Base-by-base conservation (phyloP, 192 early-diverging fungal genomes). In the Podila horticola region DNA sequence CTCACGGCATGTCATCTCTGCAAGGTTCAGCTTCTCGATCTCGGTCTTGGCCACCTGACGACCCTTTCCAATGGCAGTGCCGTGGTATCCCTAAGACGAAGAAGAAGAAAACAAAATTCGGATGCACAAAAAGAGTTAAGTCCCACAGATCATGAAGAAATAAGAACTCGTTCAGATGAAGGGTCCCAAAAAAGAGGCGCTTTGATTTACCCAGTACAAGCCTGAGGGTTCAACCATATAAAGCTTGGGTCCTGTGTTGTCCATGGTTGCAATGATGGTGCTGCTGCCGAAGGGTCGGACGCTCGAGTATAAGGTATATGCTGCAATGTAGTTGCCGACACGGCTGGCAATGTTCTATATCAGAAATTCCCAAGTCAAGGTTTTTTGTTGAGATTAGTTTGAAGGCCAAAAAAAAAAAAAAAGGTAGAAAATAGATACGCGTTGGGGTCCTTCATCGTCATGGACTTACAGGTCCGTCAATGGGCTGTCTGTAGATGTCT, bases 201-300 rank as follows among this genome's bases (percentile, higher is more conserved):
- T n/a, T n/a, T n/a, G n/a, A n/a, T n/a, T n/a, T 87, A 96, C 95
- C 89, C 95, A 94, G 84, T 93, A 97, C 66, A 96, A 87, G 69
- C 98, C 98, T 67, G 96, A 97, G 8, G 98, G 98, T 84, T 99
- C 98, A 38, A 99, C 84, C 93, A 98, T 96, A 79, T 94, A 96
- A 66, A 99, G 86, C 63, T 90, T 90, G 31, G 97, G 96, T 8
- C 96, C 96, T 45, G 92, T 88, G 22, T 71, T 84, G 82, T 97
- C 96, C 72, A 94, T 88, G 22, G 90, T 88, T 9, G 88, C 97
- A 67, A 99, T 71, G 55, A 99, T 92, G 12, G 93, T 92, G 81
- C 92, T 91, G 45, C 91, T 83, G 49, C 98, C 98, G 77, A 98
- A 98, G 22, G 97, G 98, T 62, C 98, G 90, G 9, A 97, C 96